Evolutionary conservation across 75 land plant genomes (phyloP), one percentile per base, ranked within the genome.

Genomic region (Cryptomeria japonica): DNA sequence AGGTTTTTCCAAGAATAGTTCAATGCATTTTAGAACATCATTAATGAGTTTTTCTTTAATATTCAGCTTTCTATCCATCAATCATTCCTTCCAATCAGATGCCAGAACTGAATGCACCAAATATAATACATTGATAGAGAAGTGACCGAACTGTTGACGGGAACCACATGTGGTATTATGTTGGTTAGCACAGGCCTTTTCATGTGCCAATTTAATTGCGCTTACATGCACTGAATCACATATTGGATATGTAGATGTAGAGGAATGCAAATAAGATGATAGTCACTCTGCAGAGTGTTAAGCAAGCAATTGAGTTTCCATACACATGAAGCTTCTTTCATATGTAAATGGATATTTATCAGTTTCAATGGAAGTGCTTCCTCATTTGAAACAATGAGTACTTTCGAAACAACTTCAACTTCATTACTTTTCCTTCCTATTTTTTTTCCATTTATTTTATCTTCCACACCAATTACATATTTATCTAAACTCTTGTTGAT

Each of bases 41-140:
- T 42, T n/a, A 44, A 80, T 44, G 22, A 80, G 12, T 47, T 80
- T 28, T 44, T 44, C 83, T 80, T 80, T 42, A 15, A 44, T 44
- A 44, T 80, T 80, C 46, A 80, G 47, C 49, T 80, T 80, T 11
- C 47, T 22, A 44, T 80, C 13, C 10, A 28, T 47, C 12, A 80
- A 22, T 31, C 83, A 80, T 28, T 80, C 44, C 44, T 80, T 44
- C 83, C 83, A 80, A 80, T 80, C 83, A 25, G n/a, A 44, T 44
- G 49, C 83, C 83, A 80, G 49, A 80, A 12, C 83, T 42, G 83
- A 80, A 44, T 80, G 83, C 39, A 47, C 83, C 83, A 44, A 80
- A 80, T 47, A 49, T 44, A 80, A 44, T 44, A 80, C 39, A 42
- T 80, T 44, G 28, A 80, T 80, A 28, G 49, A 80, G n/a, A n/a